A percentile compares a stretch with the other conserved stretches of the same genome.
Conservation (phyloP, 2,329 filamentous ascomycete species). For the Mollisia scopiformis region DNA sequence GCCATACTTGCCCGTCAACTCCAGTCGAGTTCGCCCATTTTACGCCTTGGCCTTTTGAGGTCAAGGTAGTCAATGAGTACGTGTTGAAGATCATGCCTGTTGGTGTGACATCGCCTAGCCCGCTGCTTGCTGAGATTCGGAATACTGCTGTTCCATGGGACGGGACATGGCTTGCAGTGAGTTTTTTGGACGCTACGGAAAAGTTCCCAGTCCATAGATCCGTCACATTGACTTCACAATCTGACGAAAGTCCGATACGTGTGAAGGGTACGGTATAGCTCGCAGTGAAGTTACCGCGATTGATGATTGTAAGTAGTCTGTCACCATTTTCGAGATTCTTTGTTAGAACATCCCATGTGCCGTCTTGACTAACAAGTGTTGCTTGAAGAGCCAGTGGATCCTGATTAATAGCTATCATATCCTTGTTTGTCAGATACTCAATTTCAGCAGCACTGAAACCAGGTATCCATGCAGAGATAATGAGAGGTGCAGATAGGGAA, state of each 20-base stretch:
- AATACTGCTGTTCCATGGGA: slow-evolving; percentile 42
- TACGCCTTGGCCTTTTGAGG: slow-evolving; percentile 29
- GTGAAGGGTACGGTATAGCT: slow-evolving; percentile 36
- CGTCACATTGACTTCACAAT: slow-evolving; percentile 37
- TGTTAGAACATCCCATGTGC: slow-evolving; percentile 48
- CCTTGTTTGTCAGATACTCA: slow-evolving; percentile 41
- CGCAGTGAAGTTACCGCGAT: slow-evolving; percentile 41
- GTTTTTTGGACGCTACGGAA: slow-evolving; percentile 35
- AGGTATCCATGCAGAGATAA: slow-evolving; percentile 38
- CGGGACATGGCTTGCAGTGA: slow-evolving; percentile 41
- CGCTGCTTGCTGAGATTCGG: slow-evolving; percentile 41
- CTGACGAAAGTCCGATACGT: slow-evolving; percentile 30
- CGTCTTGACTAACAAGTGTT: slow-evolving; percentile 49
- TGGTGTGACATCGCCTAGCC: slow-evolving; percentile 30
- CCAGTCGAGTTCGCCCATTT: slow-evolving; percentile 43
- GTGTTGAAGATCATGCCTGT: slow-evolving; percentile 55
- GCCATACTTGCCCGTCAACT: slow-evolving; percentile 47
- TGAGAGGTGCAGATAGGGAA: slow-evolving; percentile 32
- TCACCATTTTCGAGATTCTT: slow-evolving; percentile 50
- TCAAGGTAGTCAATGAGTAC: slow-evolving; percentile 46
- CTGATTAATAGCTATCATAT: slow-evolving; percentile 32
- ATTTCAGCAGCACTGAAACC: slow-evolving; percentile 39
- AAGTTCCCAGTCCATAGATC: slow-evolving; percentile 48
- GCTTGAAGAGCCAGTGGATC: slow-evolving; percentile 36
- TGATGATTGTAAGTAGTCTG: slow-evolving; percentile 50